These are phyloP conservation scores for Deinandra increscens DNA, from an alignment of 129 eudicot species.

Conservation along the genomic window DNA sequence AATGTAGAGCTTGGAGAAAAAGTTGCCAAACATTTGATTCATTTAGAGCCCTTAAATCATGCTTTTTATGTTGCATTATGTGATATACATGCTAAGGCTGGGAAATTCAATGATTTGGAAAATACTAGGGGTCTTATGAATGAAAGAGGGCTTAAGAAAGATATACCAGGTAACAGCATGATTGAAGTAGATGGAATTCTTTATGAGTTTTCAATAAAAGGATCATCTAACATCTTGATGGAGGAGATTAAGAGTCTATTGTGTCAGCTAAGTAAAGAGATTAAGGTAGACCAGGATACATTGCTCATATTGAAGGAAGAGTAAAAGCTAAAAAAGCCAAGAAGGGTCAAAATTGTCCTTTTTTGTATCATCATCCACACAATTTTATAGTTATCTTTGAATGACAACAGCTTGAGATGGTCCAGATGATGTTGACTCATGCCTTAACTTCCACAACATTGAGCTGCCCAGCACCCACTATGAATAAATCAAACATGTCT, in stretches of 20 bases:
- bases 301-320: neutral
- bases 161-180: conserved; percentile 64
- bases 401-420: neutral
- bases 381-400: neutral
- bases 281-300: conserved; percentile 35
- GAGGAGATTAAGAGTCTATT: conserved; percentile 40
- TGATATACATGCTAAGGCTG: conserved; percentile 65
- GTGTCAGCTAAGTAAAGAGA: conserved; percentile 45
- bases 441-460: no score
- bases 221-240: conserved; percentile 44
- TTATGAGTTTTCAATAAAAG: conserved; percentile 70
- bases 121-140: conserved; percentile 50
- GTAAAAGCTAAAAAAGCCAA: neutral
- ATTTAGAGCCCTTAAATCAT: conserved; percentile 72
- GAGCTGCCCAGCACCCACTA: no score
- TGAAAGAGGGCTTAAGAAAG: conserved; percentile 53
- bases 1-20: conserved; percentile 64
- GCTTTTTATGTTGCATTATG: conserved; percentile 61
- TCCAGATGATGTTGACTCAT: neutral
- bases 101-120: conserved; percentile 56
- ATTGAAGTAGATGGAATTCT: conserved; percentile 63
- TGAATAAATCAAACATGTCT: neutral
- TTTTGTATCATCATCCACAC: neutral
- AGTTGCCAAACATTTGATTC: conserved; percentile 58
- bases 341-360: neutral